A percentile compares a stretch with the other conserved stretches of the same genome.
Conservation (phyloP, 2,329 filamentous ascomycete genomes). For the Aspergillus viridinutans region DNA sequence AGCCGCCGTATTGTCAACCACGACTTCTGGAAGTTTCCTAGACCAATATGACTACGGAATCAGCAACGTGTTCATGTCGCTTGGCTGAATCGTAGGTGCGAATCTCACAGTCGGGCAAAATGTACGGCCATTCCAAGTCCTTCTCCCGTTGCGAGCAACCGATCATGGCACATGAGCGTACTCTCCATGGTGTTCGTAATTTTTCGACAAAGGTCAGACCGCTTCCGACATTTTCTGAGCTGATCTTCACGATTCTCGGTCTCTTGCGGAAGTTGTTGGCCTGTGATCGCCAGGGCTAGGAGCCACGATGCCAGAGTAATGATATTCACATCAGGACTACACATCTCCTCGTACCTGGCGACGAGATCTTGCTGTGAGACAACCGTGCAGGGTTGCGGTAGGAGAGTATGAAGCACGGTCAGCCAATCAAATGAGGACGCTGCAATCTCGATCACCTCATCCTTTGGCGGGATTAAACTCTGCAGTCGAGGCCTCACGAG, state of each 20-base stretch:
- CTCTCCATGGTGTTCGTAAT: conserved; percentile 11
- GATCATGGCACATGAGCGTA: conserved; percentile 12
- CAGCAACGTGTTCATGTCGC: not conserved
- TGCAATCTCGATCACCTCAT: conserved; percentile 7
- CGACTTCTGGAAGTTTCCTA: conserved; percentile 31
- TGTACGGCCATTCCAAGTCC: conserved; percentile 25
- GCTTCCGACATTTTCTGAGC: not conserved
- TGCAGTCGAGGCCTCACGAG: conserved; percentile 10
- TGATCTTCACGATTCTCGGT: not conserved
- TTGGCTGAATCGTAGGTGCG: no score
- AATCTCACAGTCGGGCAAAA: conserved; percentile 33
- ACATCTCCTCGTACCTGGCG: conserved; percentile 10
- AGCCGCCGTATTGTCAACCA: conserved; percentile 37
- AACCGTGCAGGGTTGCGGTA: conserved; percentile 12
- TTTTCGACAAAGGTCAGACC: conserved; percentile 3
- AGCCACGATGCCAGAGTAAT: conserved; percentile 14
- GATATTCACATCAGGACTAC: conserved; percentile 8
- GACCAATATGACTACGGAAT: conserved; percentile 25
- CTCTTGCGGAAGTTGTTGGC: conserved; percentile 7
- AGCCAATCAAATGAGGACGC: conserved; percentile 13
- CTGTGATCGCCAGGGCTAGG: conserved; percentile 11
- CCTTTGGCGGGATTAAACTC: conserved; percentile 11
- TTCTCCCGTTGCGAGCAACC: conserved; percentile 8
- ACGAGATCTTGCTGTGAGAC: conserved; percentile 10
- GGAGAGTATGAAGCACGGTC: conserved; percentile 6